Evolutionary conservation across 2,329 filamentous ascomycete genomes (phyloP), one percentile per base, ranked within the genome.

Genomic region (Penicillium paneum): DNA sequence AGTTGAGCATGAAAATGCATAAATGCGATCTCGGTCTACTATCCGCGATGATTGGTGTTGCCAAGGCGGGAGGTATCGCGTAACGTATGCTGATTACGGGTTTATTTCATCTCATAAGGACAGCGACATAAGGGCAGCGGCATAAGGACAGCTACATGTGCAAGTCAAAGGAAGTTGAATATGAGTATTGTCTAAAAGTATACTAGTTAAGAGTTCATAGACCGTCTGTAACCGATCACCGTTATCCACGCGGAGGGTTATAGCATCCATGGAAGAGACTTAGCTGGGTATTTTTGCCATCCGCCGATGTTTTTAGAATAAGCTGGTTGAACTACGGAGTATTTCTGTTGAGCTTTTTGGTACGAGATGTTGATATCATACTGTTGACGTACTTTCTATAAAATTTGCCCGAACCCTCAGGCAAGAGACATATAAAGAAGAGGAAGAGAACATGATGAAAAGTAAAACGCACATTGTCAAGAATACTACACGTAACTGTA

Each of bases 1-100:
- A 56, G 53, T 48, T 48, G 45, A 38, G 58, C 43, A 52, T 49
- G 57, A 56, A 51, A 50, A 47, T 48, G 54, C 54, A 57, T 56
- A 56, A 49, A 54, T 54, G 52, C 32, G 45, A 39, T 36, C 29
- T 40, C 32, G 38, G 46, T 31, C 11, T 42, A 35, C 8, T 34
- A 32, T 19, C 32, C 32, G 32, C 29, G 32, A 17, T 54, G 46
- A 50, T 54, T 54, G 52, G 52, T 54, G 51, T 39, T 48, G 52
- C 52, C 52, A 54, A 54, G 52, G 52, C 52, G 52, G 52, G 39
- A 54, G 47, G 52, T 54, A 50, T 50, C 28, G 48, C 40, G 31
- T 39, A 21, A 3, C 34, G 46, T 54, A 50, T 44, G 24, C 12
- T 5, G 39, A 49, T 49, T 49, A 50, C 45, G 13, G 19, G 15